Evolutionary conservation across 2,329 filamentous ascomycete species (phyloP).

Genomic region (Volutella citrinella): DNA sequence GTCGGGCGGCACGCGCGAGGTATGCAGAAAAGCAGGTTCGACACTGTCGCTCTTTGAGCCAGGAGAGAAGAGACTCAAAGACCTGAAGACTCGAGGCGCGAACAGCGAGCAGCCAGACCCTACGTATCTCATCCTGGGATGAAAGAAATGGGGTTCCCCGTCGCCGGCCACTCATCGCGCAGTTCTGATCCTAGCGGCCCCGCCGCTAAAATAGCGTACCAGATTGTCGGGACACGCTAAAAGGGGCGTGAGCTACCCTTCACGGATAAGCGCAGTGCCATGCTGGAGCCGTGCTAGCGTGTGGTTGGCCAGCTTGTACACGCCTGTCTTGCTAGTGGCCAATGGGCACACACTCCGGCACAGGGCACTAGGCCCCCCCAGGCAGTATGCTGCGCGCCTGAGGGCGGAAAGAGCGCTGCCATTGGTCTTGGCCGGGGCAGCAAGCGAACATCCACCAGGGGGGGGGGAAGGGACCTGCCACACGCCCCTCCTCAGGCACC

Average conservation of each 20-base stretch:
- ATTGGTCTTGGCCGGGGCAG: conserved; percentile 30
- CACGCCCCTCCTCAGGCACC: too few species aligned
- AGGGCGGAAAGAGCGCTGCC: conserved; percentile 13
- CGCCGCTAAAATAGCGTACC: conserved; percentile 29
- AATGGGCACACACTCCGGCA: conserved; percentile 27
- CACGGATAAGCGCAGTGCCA: conserved; percentile 1
- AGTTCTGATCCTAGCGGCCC: conserved; percentile 15
- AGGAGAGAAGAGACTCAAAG: too few species aligned
- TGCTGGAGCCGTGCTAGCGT: neutral
- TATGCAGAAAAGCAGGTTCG: too few species aligned
- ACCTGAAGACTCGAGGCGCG: too few species aligned
- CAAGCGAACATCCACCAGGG: conserved; percentile 28
- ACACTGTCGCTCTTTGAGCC: too few species aligned
- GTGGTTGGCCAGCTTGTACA: conserved; percentile 20
- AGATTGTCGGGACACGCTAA: conserved; percentile 36
- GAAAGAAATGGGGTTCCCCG: conserved; percentile 21
- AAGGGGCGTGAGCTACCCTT: conserved; percentile 10
- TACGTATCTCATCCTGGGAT: too few species aligned
- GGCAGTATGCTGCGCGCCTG: too few species aligned
- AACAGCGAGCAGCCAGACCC: too few species aligned
- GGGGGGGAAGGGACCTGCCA: too few species aligned
- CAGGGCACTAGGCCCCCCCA: too few species aligned
- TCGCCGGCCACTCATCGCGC: conserved; percentile 25
- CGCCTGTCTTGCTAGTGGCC: conserved; percentile 12
- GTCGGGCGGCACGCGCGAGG: too few species aligned